Conservation (phyloP, 495 filamentous ascomycete species). For the Chlorociboria aeruginascens region DNA sequence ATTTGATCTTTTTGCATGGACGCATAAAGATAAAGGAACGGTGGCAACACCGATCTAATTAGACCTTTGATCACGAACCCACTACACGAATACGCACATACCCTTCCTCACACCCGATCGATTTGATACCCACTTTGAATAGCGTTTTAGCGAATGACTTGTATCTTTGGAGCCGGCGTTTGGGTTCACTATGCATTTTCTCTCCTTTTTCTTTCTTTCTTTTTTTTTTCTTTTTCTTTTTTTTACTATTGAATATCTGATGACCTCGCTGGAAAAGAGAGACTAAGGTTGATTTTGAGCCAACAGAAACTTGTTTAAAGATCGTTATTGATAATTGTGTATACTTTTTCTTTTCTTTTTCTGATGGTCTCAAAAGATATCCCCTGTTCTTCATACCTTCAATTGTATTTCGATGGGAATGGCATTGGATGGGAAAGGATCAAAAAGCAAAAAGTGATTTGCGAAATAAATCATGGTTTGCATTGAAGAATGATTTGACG, state of each 20-base stretch:
- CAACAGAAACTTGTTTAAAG: neutral
- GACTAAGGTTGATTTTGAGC: neutral
- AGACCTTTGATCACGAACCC: neutral
- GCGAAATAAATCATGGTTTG: too few species aligned
- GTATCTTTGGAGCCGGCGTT: neutral
- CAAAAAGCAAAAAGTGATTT: too few species aligned
- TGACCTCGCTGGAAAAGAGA: neutral
- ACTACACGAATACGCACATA: neutral
- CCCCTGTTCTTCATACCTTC: too few species aligned
- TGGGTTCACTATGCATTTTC: neutral
- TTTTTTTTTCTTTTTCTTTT: neutral
- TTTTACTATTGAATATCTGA: neutral
- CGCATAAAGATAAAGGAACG: slow-evolving; percentile 34
- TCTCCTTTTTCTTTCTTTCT: neutral
- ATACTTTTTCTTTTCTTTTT: neutral
- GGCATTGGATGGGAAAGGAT: too few species aligned
- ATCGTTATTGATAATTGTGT: slow-evolving; percentile 7
- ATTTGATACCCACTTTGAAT: slow-evolving; percentile 25
- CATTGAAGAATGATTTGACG: too few species aligned
- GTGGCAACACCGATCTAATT: neutral
- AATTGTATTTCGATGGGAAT: too few species aligned
- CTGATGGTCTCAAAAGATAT: neutral
- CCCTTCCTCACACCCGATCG: slow-evolving; percentile 3
- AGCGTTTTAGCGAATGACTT: slow-evolving; percentile 22
- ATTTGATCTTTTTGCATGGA: slow-evolving; percentile 46